Percentiles rank a stretch among this genome's conserved stretches.
Conservation (phyloP, 2,329 filamentous ascomycete species). For the Ophiostoma novo-ulmi region DNA sequence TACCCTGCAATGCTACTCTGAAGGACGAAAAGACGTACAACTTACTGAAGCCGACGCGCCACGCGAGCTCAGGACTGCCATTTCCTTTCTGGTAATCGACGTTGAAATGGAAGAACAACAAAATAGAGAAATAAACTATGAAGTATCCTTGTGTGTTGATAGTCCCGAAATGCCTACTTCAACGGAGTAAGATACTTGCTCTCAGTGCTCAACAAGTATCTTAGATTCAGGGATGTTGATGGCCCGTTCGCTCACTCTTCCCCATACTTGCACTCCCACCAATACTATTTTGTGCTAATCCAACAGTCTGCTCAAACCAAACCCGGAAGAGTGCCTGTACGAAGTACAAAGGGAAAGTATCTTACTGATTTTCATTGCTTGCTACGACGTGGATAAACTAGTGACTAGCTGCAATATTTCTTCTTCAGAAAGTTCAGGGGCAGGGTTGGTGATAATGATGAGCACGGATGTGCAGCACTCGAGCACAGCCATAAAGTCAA, state of each 20-base stretch:
- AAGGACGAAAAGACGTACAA: neutral
- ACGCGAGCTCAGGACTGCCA: neutral
- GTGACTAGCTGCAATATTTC: too few relatives aligned
- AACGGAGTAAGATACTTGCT: too few relatives aligned
- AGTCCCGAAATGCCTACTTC: too few relatives aligned
- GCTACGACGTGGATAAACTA: neutral
- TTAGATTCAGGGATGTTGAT: neutral
- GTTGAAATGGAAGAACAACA: neutral
- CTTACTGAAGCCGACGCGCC: neutral
- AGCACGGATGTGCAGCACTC: neutral
- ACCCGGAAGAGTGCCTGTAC: neutral
- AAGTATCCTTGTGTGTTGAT: neutral
- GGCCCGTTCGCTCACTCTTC: conserved; percentile 8
- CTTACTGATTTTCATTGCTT: neutral
- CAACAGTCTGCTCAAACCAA: neutral
- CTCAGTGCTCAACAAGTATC: neutral
- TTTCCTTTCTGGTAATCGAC: neutral
- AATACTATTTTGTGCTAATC: neutral
- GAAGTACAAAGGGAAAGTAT: neutral
- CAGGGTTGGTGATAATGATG: conserved; percentile 10
- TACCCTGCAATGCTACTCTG: neutral
- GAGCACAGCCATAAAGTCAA: neutral
- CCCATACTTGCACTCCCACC: conserved; percentile 2
- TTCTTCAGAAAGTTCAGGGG: neutral
- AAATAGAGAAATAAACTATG: neutral